Evolutionary conservation across 2,329 filamentous ascomycete genomes (phyloP), one percentile per base, ranked within the genome.

Genomic region (Fusarium avenaceum): DNA sequence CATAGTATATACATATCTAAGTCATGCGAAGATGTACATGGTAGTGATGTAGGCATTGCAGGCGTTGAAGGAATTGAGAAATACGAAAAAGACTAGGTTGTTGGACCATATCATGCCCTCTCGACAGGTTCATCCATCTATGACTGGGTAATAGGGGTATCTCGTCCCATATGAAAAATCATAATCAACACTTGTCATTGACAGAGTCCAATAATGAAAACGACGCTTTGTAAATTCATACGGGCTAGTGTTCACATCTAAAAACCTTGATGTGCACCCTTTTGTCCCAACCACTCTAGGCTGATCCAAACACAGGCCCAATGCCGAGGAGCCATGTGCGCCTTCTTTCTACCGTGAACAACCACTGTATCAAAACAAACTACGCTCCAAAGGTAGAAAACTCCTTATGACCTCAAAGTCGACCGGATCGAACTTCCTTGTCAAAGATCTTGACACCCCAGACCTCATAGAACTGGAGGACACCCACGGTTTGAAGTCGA

Each of bases 381-480:
- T 20, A 14, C 57, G 33, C 40, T 28, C 28, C 33, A n/a, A 43
- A 17, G 19, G 30, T 13, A 26, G 17, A 26, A 45, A 30, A 17
- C 24, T 10, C 10, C 14, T 13, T 19, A 19, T 14, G 7, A 44
- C 42, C 26, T 74, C 54, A 79, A 15, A 79, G 57, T 46, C 74
- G 71, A 20, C 77, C 77, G 42, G 65, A 76, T 32, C 83, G 78
- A 48, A 89, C 76, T 72, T 88, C 86, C 75, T 87, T 88, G 69
- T 86, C 81, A 66, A 89, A 89, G 49, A 89, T 88, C 63, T 80
- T 81, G 35, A 88, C 80, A 0, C 81, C 85, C 78, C 78, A 80
- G 11, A 79, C 78, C 33, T 80, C 79, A 47, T 80, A 79, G 60
- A 80, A 80, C 40, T 77, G 79, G 39, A 80, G 56, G 17, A 77